A percentile compares a stretch with the other conserved stretches of the same genome.
These are phyloP conservation scores for Saccharomycopsis sp. DNA, from an alignment of 805 yeast species.

Conservation along the genomic window DNA sequence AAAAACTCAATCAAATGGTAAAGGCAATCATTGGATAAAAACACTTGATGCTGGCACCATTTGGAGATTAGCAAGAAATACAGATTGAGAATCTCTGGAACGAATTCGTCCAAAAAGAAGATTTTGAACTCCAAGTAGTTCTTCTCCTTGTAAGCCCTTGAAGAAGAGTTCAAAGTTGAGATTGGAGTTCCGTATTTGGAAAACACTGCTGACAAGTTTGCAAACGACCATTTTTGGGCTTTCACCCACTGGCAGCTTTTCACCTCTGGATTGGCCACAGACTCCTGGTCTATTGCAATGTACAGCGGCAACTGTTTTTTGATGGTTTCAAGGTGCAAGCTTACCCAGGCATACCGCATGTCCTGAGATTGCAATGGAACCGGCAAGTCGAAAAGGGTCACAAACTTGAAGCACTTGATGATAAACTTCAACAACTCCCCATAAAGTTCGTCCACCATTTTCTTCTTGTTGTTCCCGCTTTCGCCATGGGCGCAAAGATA, in stretches of 20 bases:
- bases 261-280: conserved; percentile 33
- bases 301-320: conserved; percentile 48
- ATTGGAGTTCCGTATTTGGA: conserved; percentile 52
- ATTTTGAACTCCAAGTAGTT: conserved; percentile 53
- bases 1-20: conserved; percentile 57
- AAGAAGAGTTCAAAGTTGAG: conserved; percentile 8
- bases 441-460: conserved; percentile 28
- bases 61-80: conserved; percentile 57
- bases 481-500: conserved; percentile 14
- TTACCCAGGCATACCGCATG: conserved; percentile 57
- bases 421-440: conserved; percentile 72
- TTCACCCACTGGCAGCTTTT: conserved; percentile 55
- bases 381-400: conserved; percentile 67
- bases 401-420: conserved; percentile 70
- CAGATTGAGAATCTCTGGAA: conserved; percentile 64
- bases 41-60: conserved; percentile 59
- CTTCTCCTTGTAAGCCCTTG: conserved; percentile 33
- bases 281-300: conserved; percentile 29
- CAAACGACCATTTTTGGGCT: conserved; percentile 83
- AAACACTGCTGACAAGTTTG: conserved; percentile 64
- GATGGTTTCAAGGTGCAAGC: conserved; percentile 62
- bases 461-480: conserved; percentile 27
- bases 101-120: conserved; percentile 45
- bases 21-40: conserved; percentile 62
- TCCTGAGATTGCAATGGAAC: conserved; percentile 47